Evolutionary conservation across 257 asterid species (phyloP).

Genomic region (Solanum chmielewskii): DNA sequence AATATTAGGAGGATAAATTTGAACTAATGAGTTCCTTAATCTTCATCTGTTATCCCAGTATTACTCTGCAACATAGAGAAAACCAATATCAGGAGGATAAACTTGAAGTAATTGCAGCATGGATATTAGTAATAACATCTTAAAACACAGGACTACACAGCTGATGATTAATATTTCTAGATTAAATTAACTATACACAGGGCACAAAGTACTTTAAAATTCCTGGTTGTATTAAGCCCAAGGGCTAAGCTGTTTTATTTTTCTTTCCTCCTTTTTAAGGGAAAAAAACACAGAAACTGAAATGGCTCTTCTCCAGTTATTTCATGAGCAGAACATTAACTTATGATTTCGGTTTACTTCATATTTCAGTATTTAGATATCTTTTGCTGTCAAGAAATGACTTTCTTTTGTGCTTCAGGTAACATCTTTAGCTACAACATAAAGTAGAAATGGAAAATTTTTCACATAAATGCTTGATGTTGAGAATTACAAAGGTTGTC

Average conservation of each 20-base stretch:
- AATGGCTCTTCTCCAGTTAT: neutral
- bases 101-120: neutral
- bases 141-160: neutral
- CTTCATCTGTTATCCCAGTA: constrained; percentile 64
- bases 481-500: neutral
- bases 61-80: constrained; percentile 42
- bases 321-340: neutral
- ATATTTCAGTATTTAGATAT: neutral
- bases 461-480: neutral
- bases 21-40: constrained; percentile 1
- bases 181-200: neutral
- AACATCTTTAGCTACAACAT: neutral
- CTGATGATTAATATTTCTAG: neutral
- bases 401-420: neutral
- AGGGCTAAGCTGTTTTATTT: neutral
- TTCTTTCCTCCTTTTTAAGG: neutral
- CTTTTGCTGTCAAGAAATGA: neutral
- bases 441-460: neutral
- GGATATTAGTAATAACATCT: neutral
- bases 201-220: neutral
- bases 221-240: neutral
- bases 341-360: neutral
- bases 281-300: neutral
- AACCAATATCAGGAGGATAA: neutral
- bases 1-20: neutral